phyloP scores from a whole-genome alignment of 108 stramenopile species.

The Skeletonema marinoi region DNA sequence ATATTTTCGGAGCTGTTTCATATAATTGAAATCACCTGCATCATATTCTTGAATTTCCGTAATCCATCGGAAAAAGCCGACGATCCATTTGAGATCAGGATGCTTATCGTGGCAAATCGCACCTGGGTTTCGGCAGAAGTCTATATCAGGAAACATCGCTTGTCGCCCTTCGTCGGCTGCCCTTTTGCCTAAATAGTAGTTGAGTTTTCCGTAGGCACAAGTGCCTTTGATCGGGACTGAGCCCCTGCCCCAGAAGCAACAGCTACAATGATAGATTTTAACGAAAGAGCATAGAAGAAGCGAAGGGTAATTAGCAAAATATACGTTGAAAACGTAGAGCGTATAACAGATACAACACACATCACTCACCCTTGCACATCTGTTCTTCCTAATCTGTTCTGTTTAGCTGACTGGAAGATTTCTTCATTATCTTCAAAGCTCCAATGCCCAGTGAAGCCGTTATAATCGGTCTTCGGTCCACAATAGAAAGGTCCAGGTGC shows the following conservation, averaged over 20 bases:
- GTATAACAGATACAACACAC: neutral
- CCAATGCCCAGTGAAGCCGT: constrained; percentile 30
- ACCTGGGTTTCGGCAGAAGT: constrained; percentile 42
- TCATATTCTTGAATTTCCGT: constrained; percentile 42
- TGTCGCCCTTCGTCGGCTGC: constrained; percentile 42
- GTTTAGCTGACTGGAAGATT: constrained; percentile 1
- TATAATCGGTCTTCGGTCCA: constrained; percentile 20
- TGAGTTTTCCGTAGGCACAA: constrained; percentile 53
- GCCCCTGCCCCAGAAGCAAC: constrained; percentile 63
- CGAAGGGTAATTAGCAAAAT: neutral
- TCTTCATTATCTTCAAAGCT: constrained; percentile 14
- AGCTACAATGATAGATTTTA: constrained; percentile 5
- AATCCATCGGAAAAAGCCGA: constrained; percentile 53
- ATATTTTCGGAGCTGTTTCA: constrained; percentile 25
- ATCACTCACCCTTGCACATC: constrained; percentile 43
- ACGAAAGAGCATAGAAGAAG: neutral
- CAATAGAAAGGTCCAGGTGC: constrained; percentile 21
- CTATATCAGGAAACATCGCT: constrained; percentile 35
- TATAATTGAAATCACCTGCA: constrained; percentile 32
- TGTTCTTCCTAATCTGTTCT: constrained; percentile 15
- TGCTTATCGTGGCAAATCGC: constrained; percentile 25
- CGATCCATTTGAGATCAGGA: constrained; percentile 43
- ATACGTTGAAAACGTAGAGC: neutral
- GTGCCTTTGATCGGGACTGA: constrained; percentile 32
- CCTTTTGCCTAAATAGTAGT: constrained; percentile 45